Evolutionary conservation across 208 protist species (phyloP).

Genomic region (Trypanosomatidae sp.): DNA sequence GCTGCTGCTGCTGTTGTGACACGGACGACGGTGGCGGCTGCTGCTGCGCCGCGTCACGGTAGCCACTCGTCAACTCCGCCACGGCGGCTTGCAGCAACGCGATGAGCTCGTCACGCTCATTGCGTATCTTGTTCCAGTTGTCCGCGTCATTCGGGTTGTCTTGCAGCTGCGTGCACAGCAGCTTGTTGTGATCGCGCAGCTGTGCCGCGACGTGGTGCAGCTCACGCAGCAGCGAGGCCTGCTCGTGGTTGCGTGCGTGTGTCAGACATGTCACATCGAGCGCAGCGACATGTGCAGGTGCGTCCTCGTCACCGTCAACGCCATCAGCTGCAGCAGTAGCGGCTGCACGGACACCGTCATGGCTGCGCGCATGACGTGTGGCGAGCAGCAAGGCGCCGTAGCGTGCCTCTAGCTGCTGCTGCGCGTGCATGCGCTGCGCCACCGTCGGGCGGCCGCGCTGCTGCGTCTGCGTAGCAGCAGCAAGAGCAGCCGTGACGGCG

Average conservation of each 20-base stretch:
- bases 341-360: neutral
- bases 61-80: constrained; percentile 67
- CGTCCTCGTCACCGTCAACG: neutral
- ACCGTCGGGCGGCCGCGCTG: constrained; percentile 54
- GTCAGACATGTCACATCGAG: constrained; percentile 8
- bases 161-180: constrained; percentile 75
- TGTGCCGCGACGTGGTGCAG: constrained; percentile 33
- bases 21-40: constrained; percentile 1
- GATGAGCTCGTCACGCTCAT: constrained; percentile 73
- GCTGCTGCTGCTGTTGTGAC: neutral
- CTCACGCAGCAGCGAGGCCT: constrained; percentile 37
- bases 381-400: constrained; percentile 70
- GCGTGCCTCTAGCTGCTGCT: constrained; percentile 52
- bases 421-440: constrained; percentile 58
- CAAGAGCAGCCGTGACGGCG: constrained; percentile 22
- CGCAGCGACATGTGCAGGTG: too few relatives aligned
- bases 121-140: constrained; percentile 86
- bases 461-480: constrained; percentile 8
- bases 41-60: constrained; percentile 17
- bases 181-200: constrained; percentile 70
- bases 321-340: neutral
- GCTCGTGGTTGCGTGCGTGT: constrained; percentile 13
- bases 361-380: neutral
- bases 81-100: constrained; percentile 39
- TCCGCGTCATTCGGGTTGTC: constrained; percentile 87